A percentile compares a stretch with the other conserved stretches of the same genome.
phyloP scores from a whole-genome alignment of 2,329 filamentous ascomycete genomes.

The Aspergillus melleus region DNA sequence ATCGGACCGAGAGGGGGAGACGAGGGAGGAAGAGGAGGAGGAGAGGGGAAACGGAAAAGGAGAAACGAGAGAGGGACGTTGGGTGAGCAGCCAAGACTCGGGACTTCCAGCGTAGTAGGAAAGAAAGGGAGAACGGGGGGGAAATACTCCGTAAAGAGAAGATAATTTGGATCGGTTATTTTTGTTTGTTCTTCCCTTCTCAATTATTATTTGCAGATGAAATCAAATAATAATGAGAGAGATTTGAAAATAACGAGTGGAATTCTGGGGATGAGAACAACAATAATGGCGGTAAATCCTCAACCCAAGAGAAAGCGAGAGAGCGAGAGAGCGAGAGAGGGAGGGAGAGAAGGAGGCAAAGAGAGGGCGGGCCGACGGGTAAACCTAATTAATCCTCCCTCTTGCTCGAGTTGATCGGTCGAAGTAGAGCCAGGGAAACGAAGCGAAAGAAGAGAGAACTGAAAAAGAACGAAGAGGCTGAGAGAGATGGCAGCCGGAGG shows the following conservation, averaged over 20 bases:
- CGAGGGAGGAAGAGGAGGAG: constrained; percentile 3
- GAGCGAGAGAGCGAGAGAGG: constrained; percentile 2
- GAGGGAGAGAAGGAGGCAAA: constrained; percentile 7
- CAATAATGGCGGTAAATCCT: background rate
- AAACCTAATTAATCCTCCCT: too few relatives aligned
- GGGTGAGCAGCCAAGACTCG: background rate
- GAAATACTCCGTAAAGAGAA: background rate
- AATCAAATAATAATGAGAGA: background rate
- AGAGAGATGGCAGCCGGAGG: constrained; percentile 1
- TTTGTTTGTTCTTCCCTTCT: background rate
- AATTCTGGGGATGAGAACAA: constrained; percentile 4
- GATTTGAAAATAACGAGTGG: background rate
- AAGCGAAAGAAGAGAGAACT: constrained; percentile 1
- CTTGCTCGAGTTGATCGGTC: too few relatives aligned
- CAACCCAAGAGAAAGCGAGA: constrained; percentile 6
- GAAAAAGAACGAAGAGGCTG: constrained; percentile 8
- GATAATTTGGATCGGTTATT: background rate
- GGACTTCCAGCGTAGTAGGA: background rate
- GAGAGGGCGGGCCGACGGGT: background rate
- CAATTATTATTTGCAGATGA: background rate
- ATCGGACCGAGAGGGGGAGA: constrained; percentile 7
- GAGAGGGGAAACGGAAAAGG: background rate
- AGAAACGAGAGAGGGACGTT: background rate
- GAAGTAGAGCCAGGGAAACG: background rate
- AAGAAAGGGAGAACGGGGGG: background rate